A percentile compares a stretch with the other conserved stretches of the same genome.
Evolutionary conservation across 345 rosid species (phyloP).

Genomic region (Eucalyptus cloeziana): DNA sequence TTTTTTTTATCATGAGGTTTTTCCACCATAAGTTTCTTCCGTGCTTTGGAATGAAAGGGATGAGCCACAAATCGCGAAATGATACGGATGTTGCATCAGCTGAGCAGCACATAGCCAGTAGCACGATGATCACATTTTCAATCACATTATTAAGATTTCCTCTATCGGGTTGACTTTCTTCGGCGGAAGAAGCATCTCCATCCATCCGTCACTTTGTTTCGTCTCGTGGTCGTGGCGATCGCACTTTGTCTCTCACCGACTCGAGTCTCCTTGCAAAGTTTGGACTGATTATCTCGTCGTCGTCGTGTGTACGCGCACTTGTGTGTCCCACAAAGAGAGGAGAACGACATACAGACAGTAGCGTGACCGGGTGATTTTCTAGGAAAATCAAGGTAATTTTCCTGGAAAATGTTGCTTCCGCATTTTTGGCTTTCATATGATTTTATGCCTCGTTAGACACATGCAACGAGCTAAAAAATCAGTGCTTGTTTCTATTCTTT

Average conservation of each 20-base stretch:
- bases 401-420: not conserved
- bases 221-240: not conserved
- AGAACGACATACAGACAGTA: accelerated
- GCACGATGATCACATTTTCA: not conserved
- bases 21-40: not conserved
- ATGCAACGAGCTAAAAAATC: not conserved
- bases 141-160: too few relatives aligned
- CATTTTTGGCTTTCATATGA: too few relatives aligned
- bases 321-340: not conserved
- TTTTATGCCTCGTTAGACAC: not conserved
- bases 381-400: not conserved
- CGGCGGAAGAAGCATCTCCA: not conserved
- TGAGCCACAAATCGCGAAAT: not conserved
- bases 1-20: too few relatives aligned
- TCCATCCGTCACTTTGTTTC: not conserved
- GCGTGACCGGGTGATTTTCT: not conserved
- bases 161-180: not conserved
- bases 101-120: not conserved
- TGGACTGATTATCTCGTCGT: too few relatives aligned
- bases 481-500: too few relatives aligned
- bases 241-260: not conserved
- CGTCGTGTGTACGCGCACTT: not conserved
- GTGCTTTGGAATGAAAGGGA: not conserved
- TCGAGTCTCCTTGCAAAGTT: not conserved
- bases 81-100: not conserved